phyloP scores from a whole-genome alignment of 805 yeast genomes.

The Lachancea thermotolerans region DNA sequence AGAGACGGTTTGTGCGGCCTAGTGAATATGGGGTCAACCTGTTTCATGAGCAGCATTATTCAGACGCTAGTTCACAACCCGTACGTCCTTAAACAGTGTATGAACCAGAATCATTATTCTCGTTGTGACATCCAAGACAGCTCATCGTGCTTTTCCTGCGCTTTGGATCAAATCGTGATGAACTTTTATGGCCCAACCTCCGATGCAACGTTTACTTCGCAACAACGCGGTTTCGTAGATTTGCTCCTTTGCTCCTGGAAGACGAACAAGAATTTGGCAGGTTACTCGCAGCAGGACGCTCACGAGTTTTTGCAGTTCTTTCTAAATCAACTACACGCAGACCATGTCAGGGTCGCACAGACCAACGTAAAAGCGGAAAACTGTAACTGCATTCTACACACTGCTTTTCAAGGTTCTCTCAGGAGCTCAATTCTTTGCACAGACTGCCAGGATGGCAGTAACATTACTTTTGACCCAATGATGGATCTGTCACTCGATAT shows the following conservation, averaged over 20 bases:
- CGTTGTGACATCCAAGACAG: slow-evolving; percentile 25
- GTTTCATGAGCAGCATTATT: slow-evolving; percentile 90
- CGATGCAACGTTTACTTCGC: slow-evolving; percentile 19
- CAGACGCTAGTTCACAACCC: slow-evolving; percentile 92
- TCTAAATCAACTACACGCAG: slow-evolving; percentile 70
- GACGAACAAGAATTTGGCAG: slow-evolving; percentile 78
- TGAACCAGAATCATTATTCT: slow-evolving; percentile 37
- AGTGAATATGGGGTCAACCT: slow-evolving; percentile 92
- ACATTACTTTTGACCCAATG: slow-evolving; percentile 74
- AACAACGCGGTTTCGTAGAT: slow-evolving; percentile 58
- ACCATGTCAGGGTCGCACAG: slow-evolving; percentile 15
- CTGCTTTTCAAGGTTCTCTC: slow-evolving; percentile 75
- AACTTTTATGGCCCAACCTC: slow-evolving; percentile 57
- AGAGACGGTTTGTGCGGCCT: slow-evolving; percentile 81
- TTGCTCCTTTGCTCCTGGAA: slow-evolving; percentile 84
- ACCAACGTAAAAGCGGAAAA: slow-evolving; percentile 12
- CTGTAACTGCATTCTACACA: slow-evolving; percentile 79
- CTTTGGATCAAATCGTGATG: slow-evolving; percentile 69
- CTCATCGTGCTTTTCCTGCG: slow-evolving; percentile 67
- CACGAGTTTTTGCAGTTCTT: slow-evolving; percentile 96
- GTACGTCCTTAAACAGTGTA: slow-evolving; percentile 65
- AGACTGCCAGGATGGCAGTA: slow-evolving; percentile 56
- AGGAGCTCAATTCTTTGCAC: slow-evolving; percentile 74
- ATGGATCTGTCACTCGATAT: slow-evolving; percentile 84
- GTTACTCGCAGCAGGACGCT: slow-evolving; percentile 96